phyloP scores from a whole-genome alignment of 2,329 filamentous ascomycete genomes.

The Colletotrichum tofieldiae region DNA sequence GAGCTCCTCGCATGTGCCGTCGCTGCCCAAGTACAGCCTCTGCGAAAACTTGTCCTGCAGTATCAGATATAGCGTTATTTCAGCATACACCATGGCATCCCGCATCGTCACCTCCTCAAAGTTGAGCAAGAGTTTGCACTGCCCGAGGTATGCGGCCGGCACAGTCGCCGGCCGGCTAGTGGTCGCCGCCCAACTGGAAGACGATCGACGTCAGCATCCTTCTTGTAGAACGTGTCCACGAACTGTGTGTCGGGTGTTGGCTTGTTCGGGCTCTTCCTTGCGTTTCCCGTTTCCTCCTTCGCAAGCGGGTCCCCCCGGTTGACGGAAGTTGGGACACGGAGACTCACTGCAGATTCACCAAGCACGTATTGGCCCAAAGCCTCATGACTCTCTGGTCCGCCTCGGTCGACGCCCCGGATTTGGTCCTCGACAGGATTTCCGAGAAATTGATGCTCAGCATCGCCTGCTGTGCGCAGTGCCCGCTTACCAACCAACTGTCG shows the following conservation, averaged over 20 bases:
- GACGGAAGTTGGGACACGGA: not conserved
- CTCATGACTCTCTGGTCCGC: conserved; percentile 55
- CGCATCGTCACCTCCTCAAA: conserved; percentile 60
- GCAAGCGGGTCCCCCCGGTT: no score
- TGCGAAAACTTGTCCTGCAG: conserved; percentile 55
- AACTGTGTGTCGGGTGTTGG: no score
- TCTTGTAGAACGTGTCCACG: not conserved
- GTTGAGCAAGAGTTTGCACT: conserved; percentile 57
- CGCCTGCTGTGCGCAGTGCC: conserved; percentile 59
- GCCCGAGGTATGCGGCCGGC: conserved; percentile 55
- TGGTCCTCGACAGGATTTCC: conserved; percentile 55
- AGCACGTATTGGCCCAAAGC: conserved; percentile 55
- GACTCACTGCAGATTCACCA: conserved; percentile 55
- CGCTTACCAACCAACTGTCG: conserved; percentile 60
- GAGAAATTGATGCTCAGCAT: conserved; percentile 62
- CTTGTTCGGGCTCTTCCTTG: no score
- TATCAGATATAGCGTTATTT: conserved; percentile 55
- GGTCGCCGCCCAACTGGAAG: conserved; percentile 57
- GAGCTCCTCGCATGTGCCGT: conserved; percentile 53
- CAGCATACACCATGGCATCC: conserved; percentile 58
- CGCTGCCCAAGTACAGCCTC: conserved; percentile 50
- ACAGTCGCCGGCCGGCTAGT: conserved; percentile 58
- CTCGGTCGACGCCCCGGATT: conserved; percentile 49
- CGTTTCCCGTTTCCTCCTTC: not conserved
- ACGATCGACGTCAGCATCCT: not conserved